Evolutionary conservation across 345 rosid species (phyloP), one percentile per base, ranked within the genome.

Genomic region (Raphanus raphanistrum): DNA sequence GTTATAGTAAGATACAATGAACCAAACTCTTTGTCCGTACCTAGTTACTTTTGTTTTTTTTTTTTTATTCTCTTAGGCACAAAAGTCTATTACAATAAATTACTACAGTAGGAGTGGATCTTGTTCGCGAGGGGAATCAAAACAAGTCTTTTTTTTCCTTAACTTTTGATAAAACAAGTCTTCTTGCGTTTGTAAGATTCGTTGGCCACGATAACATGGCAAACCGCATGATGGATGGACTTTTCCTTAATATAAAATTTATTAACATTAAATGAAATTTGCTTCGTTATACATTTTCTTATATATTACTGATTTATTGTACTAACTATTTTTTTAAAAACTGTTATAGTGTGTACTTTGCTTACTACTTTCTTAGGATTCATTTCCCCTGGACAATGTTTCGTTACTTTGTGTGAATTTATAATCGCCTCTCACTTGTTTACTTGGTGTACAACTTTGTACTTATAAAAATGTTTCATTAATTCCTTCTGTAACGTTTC

Each of bases 171-270:
- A 21, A 21, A 21, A 21, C 21, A 21, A 21, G 21, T 21, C 21
- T 21, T 21, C 21, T 21, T 28, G 31, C 31, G 31, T 28, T 79
- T 73, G 70, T 73, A 8, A 73, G 82, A 79, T 79, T 79, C 82
- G 82, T 68, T 73, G 74, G 78, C 78, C 74, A 73, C 78, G 54
- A 68, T 79, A 79, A 68, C 74, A 79, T 79, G 78, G 78, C 73
- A 35, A 48, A 48, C 55, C 55, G 55, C 55, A 48, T 48, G 17
- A n/a, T 48, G n/a, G 55, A 79, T 79, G 70, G 70, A 79, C 78
- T 54, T 73, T 73, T 66, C 33, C 33, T n/a, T 48, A 48, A 28
- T 35, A 17, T 68, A 45, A 57, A 59, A 2, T 21, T 21, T 5
- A 2, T 41, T 32, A 27, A 16, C 68, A 62, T 43, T 58, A 12